Evolutionary conservation across 495 filamentous ascomycete genomes (phyloP).

Genomic region (Chaetomium cochliodes): DNA sequence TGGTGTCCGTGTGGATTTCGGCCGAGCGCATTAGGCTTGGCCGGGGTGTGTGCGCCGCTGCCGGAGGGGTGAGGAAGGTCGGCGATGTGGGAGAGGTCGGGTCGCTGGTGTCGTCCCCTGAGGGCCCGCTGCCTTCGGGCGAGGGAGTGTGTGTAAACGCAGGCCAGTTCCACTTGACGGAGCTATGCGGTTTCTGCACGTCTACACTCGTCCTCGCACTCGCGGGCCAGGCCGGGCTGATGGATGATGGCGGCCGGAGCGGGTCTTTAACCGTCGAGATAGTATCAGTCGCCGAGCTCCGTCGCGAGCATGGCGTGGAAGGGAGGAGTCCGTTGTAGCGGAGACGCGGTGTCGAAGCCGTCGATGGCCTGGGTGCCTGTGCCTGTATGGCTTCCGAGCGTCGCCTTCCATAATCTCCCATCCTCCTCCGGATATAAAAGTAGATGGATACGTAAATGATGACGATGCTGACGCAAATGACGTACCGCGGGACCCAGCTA

Average conservation of each 20-base stretch:
- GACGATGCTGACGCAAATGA: conserved; percentile 61
- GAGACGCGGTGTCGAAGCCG: conserved; percentile 40
- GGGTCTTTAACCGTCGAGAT: conserved; percentile 29
- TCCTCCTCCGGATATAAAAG: conserved; percentile 54
- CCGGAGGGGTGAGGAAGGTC: conserved; percentile 18
- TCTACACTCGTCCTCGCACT: neutral
- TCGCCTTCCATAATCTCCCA: conserved; percentile 35
- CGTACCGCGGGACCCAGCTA: conserved; percentile 69
- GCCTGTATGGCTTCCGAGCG: conserved; percentile 26
- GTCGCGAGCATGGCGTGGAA: conserved; percentile 34
- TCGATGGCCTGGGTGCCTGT: neutral
- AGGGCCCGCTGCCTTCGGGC: conserved; percentile 2
- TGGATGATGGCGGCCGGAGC: conserved; percentile 35
- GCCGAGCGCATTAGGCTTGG: neutral
- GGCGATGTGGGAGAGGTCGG: conserved; percentile 10
- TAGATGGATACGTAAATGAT: conserved; percentile 66
- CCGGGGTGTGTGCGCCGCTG: conserved; percentile 18
- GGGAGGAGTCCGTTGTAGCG: conserved; percentile 44
- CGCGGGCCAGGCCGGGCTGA: conserved; percentile 30
- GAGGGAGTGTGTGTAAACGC: conserved; percentile 32
- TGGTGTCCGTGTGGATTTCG: neutral
- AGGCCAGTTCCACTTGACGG: conserved; percentile 41
- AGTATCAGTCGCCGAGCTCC: conserved; percentile 30
- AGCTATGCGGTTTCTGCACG: neutral
- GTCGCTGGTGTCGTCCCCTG: conserved; percentile 26